Conservation (phyloP, 2,329 filamentous ascomycete species). For the Clonostachys rosea region DNA sequence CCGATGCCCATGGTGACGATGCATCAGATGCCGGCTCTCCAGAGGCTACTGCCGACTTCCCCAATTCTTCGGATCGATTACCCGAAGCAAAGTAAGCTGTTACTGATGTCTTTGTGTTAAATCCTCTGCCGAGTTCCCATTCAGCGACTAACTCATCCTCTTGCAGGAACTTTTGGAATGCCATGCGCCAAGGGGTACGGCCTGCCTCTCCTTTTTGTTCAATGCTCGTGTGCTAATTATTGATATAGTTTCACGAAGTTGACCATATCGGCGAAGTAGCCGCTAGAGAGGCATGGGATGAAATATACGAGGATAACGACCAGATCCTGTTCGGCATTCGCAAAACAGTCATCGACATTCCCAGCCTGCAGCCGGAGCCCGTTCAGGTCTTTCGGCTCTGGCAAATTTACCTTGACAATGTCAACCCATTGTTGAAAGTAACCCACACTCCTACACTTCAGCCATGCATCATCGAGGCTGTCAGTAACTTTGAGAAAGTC, state of each 20-base stretch:
- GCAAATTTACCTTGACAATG: slow-evolving; percentile 69
- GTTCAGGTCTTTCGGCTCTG: slow-evolving; percentile 67
- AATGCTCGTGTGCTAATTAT: slow-evolving; percentile 11
- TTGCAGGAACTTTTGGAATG: not conserved
- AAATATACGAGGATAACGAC: slow-evolving; percentile 45
- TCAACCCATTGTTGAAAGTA: slow-evolving; percentile 69
- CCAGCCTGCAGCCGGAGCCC: slow-evolving; percentile 56
- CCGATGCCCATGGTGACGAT: too few relatives aligned
- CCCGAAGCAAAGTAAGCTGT: too few relatives aligned
- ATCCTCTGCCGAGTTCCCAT: too few relatives aligned
- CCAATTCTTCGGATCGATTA: too few relatives aligned
- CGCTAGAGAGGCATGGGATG: slow-evolving; percentile 40
- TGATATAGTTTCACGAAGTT: slow-evolving; percentile 48
- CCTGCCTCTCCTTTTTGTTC: not conserved
- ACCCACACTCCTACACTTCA: slow-evolving; percentile 70
- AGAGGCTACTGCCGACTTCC: too few relatives aligned
- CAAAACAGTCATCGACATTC: slow-evolving; percentile 28
- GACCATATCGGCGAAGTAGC: slow-evolving; percentile 50
- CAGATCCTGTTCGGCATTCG: slow-evolving; percentile 45
- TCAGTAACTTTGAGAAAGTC: slow-evolving; percentile 47
- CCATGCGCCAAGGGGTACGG: not conserved
- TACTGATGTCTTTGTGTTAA: too few relatives aligned
- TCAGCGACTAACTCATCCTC: too few relatives aligned
- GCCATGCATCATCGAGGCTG: slow-evolving; percentile 58
- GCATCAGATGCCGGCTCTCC: too few relatives aligned